phyloP scores from a whole-genome alignment of 2,329 filamentous ascomycete genomes.

The Sclerotinia borealis region DNA sequence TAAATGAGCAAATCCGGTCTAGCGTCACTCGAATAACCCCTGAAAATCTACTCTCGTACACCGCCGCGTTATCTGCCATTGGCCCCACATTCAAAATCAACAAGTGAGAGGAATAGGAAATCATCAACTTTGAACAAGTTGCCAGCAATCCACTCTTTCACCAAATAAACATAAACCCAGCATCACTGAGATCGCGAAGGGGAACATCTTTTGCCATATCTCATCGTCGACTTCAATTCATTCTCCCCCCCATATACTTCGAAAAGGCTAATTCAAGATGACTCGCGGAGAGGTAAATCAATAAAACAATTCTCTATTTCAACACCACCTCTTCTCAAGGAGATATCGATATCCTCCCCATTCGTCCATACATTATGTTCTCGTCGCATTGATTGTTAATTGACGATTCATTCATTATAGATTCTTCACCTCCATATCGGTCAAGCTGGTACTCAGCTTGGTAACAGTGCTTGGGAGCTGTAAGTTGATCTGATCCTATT shows the following conservation, averaged over 20 bases:
- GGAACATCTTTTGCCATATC: slow-evolving; percentile 10
- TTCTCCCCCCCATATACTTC: not conserved
- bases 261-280: slow-evolving; percentile 16
- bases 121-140: not conserved
- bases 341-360: not conserved
- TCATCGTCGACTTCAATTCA: not conserved
- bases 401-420: slow-evolving; percentile 33
- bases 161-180: not conserved
- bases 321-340: not conserved
- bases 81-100: slow-evolving; percentile 7
- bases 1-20: not conserved
- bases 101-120: not conserved
- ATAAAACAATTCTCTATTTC: not conserved
- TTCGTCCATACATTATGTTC: not conserved
- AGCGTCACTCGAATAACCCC: not conserved
- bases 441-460: slow-evolving; percentile 62
- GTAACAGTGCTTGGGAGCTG: slow-evolving; percentile 65
- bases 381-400: slow-evolving; percentile 9
- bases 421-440: slow-evolving; percentile 63
- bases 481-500: slow-evolving; percentile 36
- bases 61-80: slow-evolving; percentile 5
- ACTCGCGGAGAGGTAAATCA: slow-evolving; percentile 22
- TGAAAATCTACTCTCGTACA: slow-evolving; percentile 5
- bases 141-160: slow-evolving; percentile 6
- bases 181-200: slow-evolving; percentile 2